Evolutionary conservation across 768 basidiomycete species (phyloP).

Genomic region (Agrocybe pediades): DNA sequence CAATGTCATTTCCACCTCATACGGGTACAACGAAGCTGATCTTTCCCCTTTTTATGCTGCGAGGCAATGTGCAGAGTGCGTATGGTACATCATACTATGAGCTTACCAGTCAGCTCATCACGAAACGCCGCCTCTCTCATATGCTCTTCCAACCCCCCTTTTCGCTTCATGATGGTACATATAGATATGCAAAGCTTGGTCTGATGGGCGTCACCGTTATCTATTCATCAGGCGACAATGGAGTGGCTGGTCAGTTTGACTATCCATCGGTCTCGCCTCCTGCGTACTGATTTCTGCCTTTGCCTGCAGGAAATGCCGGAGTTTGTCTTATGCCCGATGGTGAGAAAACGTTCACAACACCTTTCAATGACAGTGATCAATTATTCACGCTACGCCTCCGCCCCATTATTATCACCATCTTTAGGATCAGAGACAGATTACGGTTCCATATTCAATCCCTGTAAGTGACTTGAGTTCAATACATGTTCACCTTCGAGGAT

Average conservation of each 20-base stretch:
- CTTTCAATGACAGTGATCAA: background rate
- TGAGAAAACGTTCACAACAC: background rate
- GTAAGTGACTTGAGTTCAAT: constrained; percentile 6
- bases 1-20: constrained; percentile 43
- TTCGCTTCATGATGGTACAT: too few species aligned
- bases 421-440: constrained; percentile 28
- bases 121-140: background rate
- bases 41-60: constrained; percentile 34
- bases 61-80: constrained; percentile 43
- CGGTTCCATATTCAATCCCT: constrained; percentile 38
- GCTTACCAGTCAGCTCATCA: background rate
- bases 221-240: constrained; percentile 61
- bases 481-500: background rate
- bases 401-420: background rate
- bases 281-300: too few species aligned
- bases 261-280: background rate
- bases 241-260: constrained; percentile 42
- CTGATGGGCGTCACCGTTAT: constrained; percentile 58
- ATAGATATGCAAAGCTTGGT: constrained; percentile 52
- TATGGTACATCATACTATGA: constrained; percentile 2
- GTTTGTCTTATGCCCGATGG: constrained; percentile 46
- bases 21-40: constrained; percentile 43
- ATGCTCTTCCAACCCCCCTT: background rate
- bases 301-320: constrained; percentile 25
- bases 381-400: background rate